Evolutionary conservation across 495 filamentous ascomycete genomes (phyloP), one percentile per base, ranked within the genome.

Genomic region (Aspergillus sclerotioniger): DNA sequence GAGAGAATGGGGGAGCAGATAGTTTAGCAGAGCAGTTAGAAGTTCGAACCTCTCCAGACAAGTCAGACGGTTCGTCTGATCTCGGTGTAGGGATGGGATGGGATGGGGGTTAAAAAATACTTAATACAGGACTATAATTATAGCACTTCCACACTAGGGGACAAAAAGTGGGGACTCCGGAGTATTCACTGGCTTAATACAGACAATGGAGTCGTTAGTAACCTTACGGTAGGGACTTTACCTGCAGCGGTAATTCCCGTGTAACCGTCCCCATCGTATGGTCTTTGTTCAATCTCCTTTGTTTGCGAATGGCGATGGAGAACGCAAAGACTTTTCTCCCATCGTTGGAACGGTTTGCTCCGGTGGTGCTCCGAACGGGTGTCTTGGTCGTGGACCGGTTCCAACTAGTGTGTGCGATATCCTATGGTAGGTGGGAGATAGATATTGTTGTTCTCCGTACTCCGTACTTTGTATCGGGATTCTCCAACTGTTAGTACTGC

Each of bases 101-200:
- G 53, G 54, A 54, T 51, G 54, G 51, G 56, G 60, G 63, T 54
- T 44, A 39, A 59, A 59, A 47, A 28, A 47, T 17, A 35, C 33
- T 35, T 13, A 35, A 35, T 41, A 47, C 17, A 28, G 47, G 25
- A 32, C 28, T 50, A 53, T 54, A 66, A 59, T 58, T 61, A 61
- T 59, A 61, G 62, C 54, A 59, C 17, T 35, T 37, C 48, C 33
- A 32, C 46, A 60, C 53, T 60, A 60, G 62, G 54, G 53, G 43
- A 58, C 45, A 56, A 54, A 60, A 62, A 56, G 56, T 62, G 47
- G 62, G 67, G 64, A 41, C 37, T 31, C 21, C 43, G 54, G 54
- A 55, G 45, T n/a, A 50, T 50, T 50, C 41, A 46, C 46, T 29
- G 37, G 35, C 28, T n/a, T 37, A 59, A 46, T 16, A 46, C 20